These are phyloP conservation scores for Crotalaria pallida DNA, from an alignment of 306 rosid genomes.

Conservation along the genomic window DNA sequence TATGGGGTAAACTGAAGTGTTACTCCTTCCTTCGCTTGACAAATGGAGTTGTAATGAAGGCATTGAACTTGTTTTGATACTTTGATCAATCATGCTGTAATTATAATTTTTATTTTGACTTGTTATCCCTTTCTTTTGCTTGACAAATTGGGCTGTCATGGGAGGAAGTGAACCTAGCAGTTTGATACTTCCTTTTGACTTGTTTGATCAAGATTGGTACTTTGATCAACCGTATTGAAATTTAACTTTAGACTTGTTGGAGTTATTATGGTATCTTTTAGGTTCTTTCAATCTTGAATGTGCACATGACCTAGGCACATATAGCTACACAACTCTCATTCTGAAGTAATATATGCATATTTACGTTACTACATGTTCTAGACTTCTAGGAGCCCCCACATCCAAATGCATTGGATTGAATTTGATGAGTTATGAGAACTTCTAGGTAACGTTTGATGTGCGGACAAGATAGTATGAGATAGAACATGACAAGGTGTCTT, in stretches of 20 bases:
- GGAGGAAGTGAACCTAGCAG: conserved; percentile 3
- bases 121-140: conserved; percentile 16
- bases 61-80: not conserved
- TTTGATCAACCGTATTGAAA: conserved; percentile 11
- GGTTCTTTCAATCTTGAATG: not conserved
- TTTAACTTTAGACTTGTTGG: not conserved
- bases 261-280: not conserved
- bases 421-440: not conserved
- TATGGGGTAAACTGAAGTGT: conserved; percentile 12
- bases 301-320: not conserved
- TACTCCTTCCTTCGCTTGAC: conserved; percentile 9
- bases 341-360: not conserved
- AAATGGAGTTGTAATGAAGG: conserved; percentile 21
- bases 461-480: no score
- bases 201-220: no score
- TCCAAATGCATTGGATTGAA: not conserved
- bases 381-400: not conserved
- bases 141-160: conserved; percentile 13
- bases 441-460: no score
- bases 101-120: not conserved
- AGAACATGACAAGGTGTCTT: no score
- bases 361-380: no score
- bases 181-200: not conserved
- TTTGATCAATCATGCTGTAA: conserved; percentile 12
- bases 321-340: not conserved